Evolutionary conservation across 202 grass and related monocot genomes (phyloP).

Genomic region (Panicum hallii): DNA sequence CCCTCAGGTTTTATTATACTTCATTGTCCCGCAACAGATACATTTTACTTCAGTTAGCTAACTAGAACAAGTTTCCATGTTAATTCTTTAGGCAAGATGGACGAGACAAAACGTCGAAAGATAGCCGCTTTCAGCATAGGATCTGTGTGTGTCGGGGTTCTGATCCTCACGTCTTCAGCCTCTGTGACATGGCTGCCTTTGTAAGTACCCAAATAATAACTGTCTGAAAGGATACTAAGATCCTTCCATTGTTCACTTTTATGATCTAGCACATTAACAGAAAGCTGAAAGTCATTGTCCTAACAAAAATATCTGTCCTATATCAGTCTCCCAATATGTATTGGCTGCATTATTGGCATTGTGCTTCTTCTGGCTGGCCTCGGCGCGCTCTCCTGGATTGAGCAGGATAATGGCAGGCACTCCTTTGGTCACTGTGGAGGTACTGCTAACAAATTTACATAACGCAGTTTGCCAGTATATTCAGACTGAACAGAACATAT

Average conservation of each 20-base stretch:
- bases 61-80: background rate
- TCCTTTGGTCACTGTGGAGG: conserved; percentile 91
- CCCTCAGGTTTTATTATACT: conserved; percentile 4
- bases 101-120: conserved; percentile 71
- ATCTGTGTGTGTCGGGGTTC: conserved; percentile 76
- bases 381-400: conserved; percentile 65
- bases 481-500: background rate
- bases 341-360: conserved; percentile 58
- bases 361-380: conserved; percentile 77
- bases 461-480: background rate
- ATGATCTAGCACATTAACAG: conserved; percentile 2
- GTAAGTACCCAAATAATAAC: conserved; percentile 57
- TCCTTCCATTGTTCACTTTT: conserved; percentile 20
- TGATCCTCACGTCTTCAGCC: conserved; percentile 76
- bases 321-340: conserved; percentile 60
- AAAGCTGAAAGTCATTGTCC: background rate
- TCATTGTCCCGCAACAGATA: background rate
- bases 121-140: conserved; percentile 77
- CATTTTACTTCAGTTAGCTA: conserved; percentile 8
- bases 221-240: background rate
- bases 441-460: conserved; percentile 41
- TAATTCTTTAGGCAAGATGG: conserved; percentile 58
- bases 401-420: conserved; percentile 93
- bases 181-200: conserved; percentile 79
- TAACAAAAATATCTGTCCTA: conserved; percentile 31